Evolutionary conservation across 2,329 filamentous ascomycete genomes (phyloP).

Genomic region (Pseudocercospora fijiensis): DNA sequence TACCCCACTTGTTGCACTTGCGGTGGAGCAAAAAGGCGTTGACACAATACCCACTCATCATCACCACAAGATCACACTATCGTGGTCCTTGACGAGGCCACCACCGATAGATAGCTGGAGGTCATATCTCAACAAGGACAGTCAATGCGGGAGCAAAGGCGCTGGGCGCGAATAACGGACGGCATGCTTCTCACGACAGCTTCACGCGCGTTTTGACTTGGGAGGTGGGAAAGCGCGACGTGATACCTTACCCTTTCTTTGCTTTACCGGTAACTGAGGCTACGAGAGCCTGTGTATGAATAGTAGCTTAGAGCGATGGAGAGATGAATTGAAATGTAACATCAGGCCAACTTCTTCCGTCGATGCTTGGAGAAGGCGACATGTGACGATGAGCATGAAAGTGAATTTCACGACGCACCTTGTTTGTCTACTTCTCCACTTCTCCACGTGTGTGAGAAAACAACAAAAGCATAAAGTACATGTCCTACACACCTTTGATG

Average conservation of each 20-base stretch:
- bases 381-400: too few species aligned
- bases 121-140: not conserved
- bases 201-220: not conserved
- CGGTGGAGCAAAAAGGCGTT: slow-evolving; percentile 16
- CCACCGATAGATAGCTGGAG: not conserved
- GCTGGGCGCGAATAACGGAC: slow-evolving; percentile 9
- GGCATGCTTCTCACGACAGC: slow-evolving; percentile 2
- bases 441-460: too few species aligned
- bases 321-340: slow-evolving; percentile 2
- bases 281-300: slow-evolving; percentile 8
- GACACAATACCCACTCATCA: slow-evolving; percentile 4
- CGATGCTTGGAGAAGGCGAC: too few species aligned
- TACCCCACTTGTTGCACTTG: slow-evolving; percentile 20
- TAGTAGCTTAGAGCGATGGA: slow-evolving; percentile 3
- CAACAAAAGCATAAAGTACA: too few species aligned
- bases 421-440: too few species aligned
- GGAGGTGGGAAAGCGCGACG: not conserved
- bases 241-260: not conserved
- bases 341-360: too few species aligned
- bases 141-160: slow-evolving; percentile 9
- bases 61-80: not conserved
- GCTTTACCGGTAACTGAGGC: not conserved
- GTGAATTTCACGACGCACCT: too few species aligned
- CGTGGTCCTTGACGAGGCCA: not conserved
- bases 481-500: too few species aligned